Percentiles rank a stretch among this genome's conserved stretches.
Conservation (phyloP, 75 land plant genomes). For the Azolla pinnata region DNA sequence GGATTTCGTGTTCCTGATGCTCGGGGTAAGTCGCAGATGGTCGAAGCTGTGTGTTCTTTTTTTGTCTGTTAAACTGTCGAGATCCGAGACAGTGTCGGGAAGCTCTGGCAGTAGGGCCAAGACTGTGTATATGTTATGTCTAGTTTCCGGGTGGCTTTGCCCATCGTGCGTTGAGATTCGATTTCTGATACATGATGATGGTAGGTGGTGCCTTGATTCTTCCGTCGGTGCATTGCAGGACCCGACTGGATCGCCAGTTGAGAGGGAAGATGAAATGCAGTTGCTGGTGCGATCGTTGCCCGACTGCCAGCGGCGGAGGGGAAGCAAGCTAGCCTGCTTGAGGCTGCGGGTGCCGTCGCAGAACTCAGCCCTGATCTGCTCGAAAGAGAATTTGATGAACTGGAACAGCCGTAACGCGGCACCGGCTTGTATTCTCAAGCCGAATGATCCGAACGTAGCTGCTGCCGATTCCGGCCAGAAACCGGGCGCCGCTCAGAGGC, state of each 20-base stretch:
- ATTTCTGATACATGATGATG: too few relatives aligned
- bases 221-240: conserved; percentile 65
- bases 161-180: too few relatives aligned
- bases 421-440: background rate
- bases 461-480: background rate
- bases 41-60: background rate
- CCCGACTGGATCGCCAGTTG: conserved; percentile 49
- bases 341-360: conserved; percentile 15
- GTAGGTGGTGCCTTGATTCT: too few relatives aligned
- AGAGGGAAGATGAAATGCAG: conserved; percentile 43
- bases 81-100: background rate
- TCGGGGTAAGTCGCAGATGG: conserved; percentile 41
- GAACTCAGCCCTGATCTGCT: background rate
- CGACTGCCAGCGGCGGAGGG: conserved; percentile 28
- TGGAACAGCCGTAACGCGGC: background rate
- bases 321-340: conserved; percentile 55
- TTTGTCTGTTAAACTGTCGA: background rate
- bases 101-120: background rate
- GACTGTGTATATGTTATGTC: too few relatives aligned
- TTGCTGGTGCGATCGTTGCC: conserved; percentile 46
- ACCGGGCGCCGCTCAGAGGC: background rate
- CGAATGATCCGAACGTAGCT: background rate
- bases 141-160: background rate
- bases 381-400: background rate
- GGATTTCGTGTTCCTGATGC: conserved; percentile 50